These are phyloP conservation scores for Kluyveromyces lactis DNA, from an alignment of 805 yeast species.

Conservation along the genomic window DNA sequence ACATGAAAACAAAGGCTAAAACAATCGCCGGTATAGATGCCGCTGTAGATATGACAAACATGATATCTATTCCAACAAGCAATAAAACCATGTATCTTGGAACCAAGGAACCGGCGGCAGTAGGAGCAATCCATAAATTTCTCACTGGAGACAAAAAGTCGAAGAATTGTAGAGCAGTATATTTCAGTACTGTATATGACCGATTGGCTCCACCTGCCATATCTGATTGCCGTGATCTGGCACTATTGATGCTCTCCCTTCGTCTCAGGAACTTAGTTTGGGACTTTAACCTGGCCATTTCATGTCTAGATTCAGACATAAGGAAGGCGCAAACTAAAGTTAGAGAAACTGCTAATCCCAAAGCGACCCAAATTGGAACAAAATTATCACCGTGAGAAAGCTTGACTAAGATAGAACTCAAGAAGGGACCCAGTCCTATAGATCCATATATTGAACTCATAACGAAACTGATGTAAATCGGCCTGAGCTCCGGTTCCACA, in stretches of 20 bases:
- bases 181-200: slow-evolving; percentile 5
- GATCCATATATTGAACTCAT: slow-evolving; percentile 55
- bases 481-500: slow-evolving; percentile 51
- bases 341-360: slow-evolving; percentile 25
- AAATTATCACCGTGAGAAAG: slow-evolving; percentile 22
- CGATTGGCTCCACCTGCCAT: slow-evolving; percentile 5
- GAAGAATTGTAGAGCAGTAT: slow-evolving; percentile 11
- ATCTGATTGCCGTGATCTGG: slow-evolving; percentile 22
- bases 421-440: slow-evolving; percentile 54
- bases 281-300: slow-evolving; percentile 43
- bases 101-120: slow-evolving; percentile 20
- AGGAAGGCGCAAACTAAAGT: slow-evolving; percentile 31
- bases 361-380: slow-evolving; percentile 26
- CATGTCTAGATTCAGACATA: slow-evolving; percentile 59
- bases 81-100: slow-evolving; percentile 42
- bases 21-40: slow-evolving; percentile 37
- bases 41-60: slow-evolving; percentile 33
- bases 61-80: slow-evolving; percentile 40
- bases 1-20: slow-evolving; percentile 45
- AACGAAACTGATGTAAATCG: slow-evolving; percentile 48
- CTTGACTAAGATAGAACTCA: slow-evolving; percentile 38
- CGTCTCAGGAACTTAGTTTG: slow-evolving; percentile 31
- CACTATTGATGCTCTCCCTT: slow-evolving; percentile 22
- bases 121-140: slow-evolving; percentile 40
- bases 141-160: slow-evolving; percentile 41